Conservation (phyloP, 208 protist genomes). For the Crithidia fasciculata region DNA sequence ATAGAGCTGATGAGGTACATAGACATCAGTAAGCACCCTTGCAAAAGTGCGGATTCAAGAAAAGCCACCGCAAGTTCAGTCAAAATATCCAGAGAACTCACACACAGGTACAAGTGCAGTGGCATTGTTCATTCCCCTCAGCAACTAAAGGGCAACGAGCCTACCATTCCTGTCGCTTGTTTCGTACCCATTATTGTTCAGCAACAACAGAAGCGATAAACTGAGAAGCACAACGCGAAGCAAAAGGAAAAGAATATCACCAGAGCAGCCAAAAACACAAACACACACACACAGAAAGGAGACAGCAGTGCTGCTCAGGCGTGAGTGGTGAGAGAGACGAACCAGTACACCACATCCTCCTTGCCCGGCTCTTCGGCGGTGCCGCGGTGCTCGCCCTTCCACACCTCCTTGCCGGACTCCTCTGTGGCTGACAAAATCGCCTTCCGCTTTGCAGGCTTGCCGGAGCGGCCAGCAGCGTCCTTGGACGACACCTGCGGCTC, state of each 20-base stretch:
- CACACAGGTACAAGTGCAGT: too few species aligned
- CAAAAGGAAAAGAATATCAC: not conserved
- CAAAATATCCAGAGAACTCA: too few species aligned
- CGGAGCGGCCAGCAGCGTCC: not conserved
- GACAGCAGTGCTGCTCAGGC: constrained; percentile 1
- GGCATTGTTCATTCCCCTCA: too few species aligned
- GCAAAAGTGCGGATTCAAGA: too few species aligned
- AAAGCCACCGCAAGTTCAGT: too few species aligned
- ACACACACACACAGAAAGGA: not conserved
- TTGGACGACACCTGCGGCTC: constrained; percentile 12
- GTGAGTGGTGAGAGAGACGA: constrained; percentile 50
- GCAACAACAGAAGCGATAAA: too few species aligned
- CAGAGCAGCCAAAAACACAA: not conserved
- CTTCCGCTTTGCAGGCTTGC: constrained; percentile 1
- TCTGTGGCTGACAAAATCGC: constrained; percentile 13
- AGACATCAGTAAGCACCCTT: too few species aligned
- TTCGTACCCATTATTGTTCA: not conserved
- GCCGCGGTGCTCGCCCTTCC: constrained; percentile 14
- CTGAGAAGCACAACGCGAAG: not conserved
- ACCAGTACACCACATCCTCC: constrained; percentile 57
- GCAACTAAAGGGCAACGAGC: too few species aligned
- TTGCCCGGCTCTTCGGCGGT: constrained; percentile 2
- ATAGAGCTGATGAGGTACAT: too few species aligned
- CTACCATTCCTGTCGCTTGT: too few species aligned
- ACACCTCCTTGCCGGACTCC: constrained; percentile 33